These are phyloP conservation scores for Arthroderma uncinatum DNA, from an alignment of 2,329 filamentous ascomycete species.

Conservation along the genomic window DNA sequence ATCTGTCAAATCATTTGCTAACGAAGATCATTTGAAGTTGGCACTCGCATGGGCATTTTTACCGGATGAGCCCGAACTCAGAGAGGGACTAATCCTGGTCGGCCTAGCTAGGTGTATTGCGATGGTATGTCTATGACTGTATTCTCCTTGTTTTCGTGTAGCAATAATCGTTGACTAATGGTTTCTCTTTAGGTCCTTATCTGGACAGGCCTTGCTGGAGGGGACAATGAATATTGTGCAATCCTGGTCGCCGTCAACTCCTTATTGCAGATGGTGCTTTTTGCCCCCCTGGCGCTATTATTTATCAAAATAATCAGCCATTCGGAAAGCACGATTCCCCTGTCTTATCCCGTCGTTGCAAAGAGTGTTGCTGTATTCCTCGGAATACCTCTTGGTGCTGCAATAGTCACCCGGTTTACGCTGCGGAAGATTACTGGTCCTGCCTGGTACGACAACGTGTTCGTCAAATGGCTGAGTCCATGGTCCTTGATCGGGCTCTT, in stretches of 20 bases:
- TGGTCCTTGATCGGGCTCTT: constrained; percentile 72
- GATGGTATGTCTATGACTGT: constrained; percentile 48
- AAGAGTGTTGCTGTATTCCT: constrained; percentile 75
- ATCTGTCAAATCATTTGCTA: background rate
- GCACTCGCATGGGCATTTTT: constrained; percentile 42
- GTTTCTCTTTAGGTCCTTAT: constrained; percentile 46
- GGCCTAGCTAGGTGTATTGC: constrained; percentile 78
- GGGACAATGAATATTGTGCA: constrained; percentile 72
- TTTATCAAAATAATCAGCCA: constrained; percentile 60
- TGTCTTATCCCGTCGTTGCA: constrained; percentile 58
- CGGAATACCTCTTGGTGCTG: constrained; percentile 69
- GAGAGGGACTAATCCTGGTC: constrained; percentile 65
- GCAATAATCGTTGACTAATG: background rate
- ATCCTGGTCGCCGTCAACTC: constrained; percentile 68
- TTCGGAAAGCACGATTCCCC: constrained; percentile 30
- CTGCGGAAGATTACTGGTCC: constrained; percentile 47
- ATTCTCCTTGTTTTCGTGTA: background rate
- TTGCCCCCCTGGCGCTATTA: constrained; percentile 56
- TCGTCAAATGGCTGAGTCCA: constrained; percentile 59
- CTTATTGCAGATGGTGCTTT: constrained; percentile 61
- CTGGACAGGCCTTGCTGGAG: constrained; percentile 67
- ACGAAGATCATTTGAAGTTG: constrained; percentile 30
- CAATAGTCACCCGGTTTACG: constrained; percentile 59
- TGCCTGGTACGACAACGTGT: constrained; percentile 55
- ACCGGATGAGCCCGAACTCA: constrained; percentile 39